Conservation (phyloP, 805 yeast genomes). For the Pichia rugopelliculosa region DNA sequence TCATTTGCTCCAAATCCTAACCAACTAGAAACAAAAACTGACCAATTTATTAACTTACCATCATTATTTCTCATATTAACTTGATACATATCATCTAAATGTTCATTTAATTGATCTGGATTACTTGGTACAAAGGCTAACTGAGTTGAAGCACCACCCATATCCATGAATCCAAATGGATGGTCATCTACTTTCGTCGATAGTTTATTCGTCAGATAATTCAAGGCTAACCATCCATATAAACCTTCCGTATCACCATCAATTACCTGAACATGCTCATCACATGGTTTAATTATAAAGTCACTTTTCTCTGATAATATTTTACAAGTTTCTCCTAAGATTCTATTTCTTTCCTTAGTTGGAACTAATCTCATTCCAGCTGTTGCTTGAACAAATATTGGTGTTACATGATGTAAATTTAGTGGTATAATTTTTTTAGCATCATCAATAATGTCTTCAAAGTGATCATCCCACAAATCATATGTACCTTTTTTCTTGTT, state of each 20-base stretch:
- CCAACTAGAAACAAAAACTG: constrained; percentile 93
- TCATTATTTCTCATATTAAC: constrained; percentile 59
- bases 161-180: constrained; percentile 91
- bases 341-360: constrained; percentile 39
- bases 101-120: constrained; percentile 49
- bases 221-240: constrained; percentile 92
- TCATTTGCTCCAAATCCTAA: constrained; percentile 96
- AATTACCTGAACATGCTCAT: constrained; percentile 69
- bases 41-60: constrained; percentile 71
- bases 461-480: constrained; percentile 65
- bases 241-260: constrained; percentile 94
- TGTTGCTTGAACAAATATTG: constrained; percentile 86
- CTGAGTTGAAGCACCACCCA: constrained; percentile 99
- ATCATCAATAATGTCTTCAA: constrained; percentile 53
- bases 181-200: constrained; percentile 36
- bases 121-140: constrained; percentile 83
- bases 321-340: constrained; percentile 56
- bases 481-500: constrained; percentile 32
- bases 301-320: constrained; percentile 45
- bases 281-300: constrained; percentile 55
- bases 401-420: constrained; percentile 56
- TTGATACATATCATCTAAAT: constrained; percentile 64
- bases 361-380: constrained; percentile 91
- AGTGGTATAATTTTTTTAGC: constrained; percentile 69
- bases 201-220: constrained; percentile 68